Conservation (phyloP, 345 rosid species). For the Isatis tinctoria region DNA sequence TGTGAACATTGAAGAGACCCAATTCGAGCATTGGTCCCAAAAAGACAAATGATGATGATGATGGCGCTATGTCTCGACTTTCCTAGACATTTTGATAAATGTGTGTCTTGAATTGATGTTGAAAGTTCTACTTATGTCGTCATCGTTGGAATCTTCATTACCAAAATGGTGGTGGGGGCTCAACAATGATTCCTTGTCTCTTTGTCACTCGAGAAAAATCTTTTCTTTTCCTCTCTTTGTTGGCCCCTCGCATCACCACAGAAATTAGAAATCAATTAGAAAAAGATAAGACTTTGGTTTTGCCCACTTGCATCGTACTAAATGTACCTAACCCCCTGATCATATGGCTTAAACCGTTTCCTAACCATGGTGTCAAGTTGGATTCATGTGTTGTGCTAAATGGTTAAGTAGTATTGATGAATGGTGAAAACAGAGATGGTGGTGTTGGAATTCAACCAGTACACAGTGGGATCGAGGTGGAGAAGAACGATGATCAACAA, state of each 20-base stretch:
- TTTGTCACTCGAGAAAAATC: constrained; percentile 2
- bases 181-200: constrained; percentile 51
- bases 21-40: constrained; percentile 47
- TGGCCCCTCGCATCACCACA: constrained; percentile 23
- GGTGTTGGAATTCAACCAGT: constrained; percentile 53
- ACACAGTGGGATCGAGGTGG: constrained; percentile 73
- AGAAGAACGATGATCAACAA: constrained; percentile 48
- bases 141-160: constrained; percentile 1
- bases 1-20: constrained; percentile 26
- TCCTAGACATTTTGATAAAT: constrained; percentile 57
- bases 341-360: not conserved
- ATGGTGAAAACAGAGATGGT: constrained; percentile 52
- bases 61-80: constrained; percentile 47
- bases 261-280: not conserved
- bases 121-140: constrained; percentile 34
- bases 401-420: not conserved
- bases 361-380: not conserved
- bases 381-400: not conserved
- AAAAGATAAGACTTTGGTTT: not conserved
- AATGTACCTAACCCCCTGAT: constrained; percentile 2
- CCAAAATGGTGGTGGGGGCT: constrained; percentile 10
- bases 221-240: constrained; percentile 2
- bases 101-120: constrained; percentile 50
- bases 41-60: constrained; percentile 37
- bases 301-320: constrained; percentile 2